A percentile compares a stretch with the other conserved stretches of the same genome.
phyloP scores from a whole-genome alignment of 140 eudicot species.

The Ambrosia hybrid region DNA sequence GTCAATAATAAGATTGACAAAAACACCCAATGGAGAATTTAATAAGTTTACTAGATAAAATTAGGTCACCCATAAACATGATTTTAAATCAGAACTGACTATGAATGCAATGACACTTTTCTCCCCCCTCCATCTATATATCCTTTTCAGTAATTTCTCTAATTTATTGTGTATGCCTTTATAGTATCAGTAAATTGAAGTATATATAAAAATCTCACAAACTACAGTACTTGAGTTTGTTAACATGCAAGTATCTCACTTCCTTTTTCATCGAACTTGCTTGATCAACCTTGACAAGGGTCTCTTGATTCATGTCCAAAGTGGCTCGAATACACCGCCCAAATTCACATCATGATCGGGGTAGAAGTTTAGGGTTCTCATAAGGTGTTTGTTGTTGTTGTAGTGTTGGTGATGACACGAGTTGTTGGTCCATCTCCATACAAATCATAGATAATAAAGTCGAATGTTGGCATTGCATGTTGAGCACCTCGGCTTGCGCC shows the following conservation, averaged over 20 bases:
- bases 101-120: slow-evolving; percentile 26
- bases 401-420: slow-evolving; percentile 18
- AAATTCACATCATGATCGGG: slow-evolving; percentile 40
- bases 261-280: slow-evolving; percentile 11
- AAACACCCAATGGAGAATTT: slow-evolving; percentile 37
- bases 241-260: slow-evolving; percentile 21
- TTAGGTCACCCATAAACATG: slow-evolving; percentile 51
- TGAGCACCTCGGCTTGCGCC: slow-evolving; percentile 65
- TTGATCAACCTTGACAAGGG: slow-evolving; percentile 11
- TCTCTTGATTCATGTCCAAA: slow-evolving; percentile 44
- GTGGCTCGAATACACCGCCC: slow-evolving; percentile 43
- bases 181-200: slow-evolving; percentile 29
- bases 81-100: slow-evolving; percentile 34
- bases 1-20: slow-evolving; percentile 47
- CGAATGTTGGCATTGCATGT: slow-evolving; percentile 61
- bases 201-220: slow-evolving; percentile 36
- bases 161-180: slow-evolving; percentile 18
- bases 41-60: slow-evolving; percentile 30
- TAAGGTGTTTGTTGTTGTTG: slow-evolving; percentile 30
- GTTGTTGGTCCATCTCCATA: slow-evolving; percentile 44
- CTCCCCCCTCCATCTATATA: slow-evolving; percentile 6
- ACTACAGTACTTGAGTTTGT: slow-evolving; percentile 16
- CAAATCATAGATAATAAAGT: slow-evolving; percentile 42
- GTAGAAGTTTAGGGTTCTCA: slow-evolving; percentile 41
- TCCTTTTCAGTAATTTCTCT: not conserved